Evolutionary conservation across 345 rosid species (phyloP).

Genomic region (Aquilaria malaccensis): DNA sequence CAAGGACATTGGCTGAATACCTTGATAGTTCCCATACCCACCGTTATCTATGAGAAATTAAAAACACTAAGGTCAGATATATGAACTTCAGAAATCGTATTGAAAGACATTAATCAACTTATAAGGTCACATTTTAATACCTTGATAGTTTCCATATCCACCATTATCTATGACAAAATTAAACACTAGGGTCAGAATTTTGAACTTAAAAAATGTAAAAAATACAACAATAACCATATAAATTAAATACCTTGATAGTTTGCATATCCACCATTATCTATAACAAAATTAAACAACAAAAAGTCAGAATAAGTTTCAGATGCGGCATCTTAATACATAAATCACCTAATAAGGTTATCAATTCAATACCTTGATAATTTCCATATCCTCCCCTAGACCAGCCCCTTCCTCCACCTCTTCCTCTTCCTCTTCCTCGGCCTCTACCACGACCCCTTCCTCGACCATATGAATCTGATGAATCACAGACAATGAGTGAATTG

Average conservation of each 20-base stretch:
- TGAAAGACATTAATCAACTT: constrained; percentile 7
- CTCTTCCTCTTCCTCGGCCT: constrained; percentile 41
- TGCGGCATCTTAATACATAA: constrained; percentile 1
- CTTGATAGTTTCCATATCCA: constrained; percentile 39
- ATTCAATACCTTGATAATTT: constrained; percentile 25
- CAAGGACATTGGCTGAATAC: too few relatives aligned
- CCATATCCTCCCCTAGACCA: constrained; percentile 36
- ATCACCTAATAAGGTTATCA: background rate
- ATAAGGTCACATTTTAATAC: background rate
- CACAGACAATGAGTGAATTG: background rate
- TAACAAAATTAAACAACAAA: too few relatives aligned
- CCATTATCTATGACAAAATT: constrained; percentile 5
- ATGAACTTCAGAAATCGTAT: too few relatives aligned
- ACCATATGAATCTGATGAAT: constrained; percentile 34
- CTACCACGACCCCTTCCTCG: constrained; percentile 40
- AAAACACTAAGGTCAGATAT: too few relatives aligned
- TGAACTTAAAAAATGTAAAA: too few relatives aligned
- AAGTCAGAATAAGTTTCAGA: too few relatives aligned
- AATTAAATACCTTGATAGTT: too few relatives aligned
- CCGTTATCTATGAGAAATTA: too few relatives aligned
- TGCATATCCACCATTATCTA: too few relatives aligned
- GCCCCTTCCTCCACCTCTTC: constrained; percentile 27
- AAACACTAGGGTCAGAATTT: too few relatives aligned
- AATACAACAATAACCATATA: too few relatives aligned
- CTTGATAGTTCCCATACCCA: too few relatives aligned